phyloP scores from a whole-genome alignment of 2,329 filamentous ascomycete genomes.

The Alternaria triticimaculans region DNA sequence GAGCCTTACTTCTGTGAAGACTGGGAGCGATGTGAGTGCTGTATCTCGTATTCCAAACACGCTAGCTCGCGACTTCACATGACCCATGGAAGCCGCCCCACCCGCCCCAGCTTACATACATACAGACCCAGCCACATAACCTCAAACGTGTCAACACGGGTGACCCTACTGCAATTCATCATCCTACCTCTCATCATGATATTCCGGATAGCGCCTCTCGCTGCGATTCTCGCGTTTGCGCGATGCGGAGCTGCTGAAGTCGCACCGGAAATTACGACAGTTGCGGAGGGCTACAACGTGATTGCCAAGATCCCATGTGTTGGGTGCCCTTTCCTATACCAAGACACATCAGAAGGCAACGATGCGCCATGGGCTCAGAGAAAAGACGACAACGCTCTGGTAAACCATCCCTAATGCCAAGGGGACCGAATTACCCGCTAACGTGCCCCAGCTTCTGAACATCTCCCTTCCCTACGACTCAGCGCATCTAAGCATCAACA shows the following conservation, averaged over 20 bases:
- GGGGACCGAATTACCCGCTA: not conserved
- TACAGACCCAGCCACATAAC: not conserved
- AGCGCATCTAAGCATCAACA: slow-evolving; percentile 35
- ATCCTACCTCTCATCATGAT: slow-evolving; percentile 20
- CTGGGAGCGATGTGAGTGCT: not conserved
- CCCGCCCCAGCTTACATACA: slow-evolving; percentile 12
- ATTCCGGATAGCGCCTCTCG: slow-evolving; percentile 12
- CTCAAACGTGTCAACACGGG: slow-evolving; percentile 19
- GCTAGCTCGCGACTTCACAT: slow-evolving; percentile 18
- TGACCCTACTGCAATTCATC: not conserved
- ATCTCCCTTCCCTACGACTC: slow-evolving; percentile 39
- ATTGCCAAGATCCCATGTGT: slow-evolving; percentile 43
- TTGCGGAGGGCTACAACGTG: slow-evolving; percentile 40
- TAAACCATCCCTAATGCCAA: slow-evolving; percentile 1
- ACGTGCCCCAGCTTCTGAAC: slow-evolving; percentile 33
- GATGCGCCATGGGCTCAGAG: slow-evolving; percentile 34
- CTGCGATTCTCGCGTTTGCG: slow-evolving; percentile 3
- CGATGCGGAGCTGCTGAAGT: slow-evolving; percentile 16
- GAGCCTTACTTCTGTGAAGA: not conserved
- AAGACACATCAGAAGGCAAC: slow-evolving; percentile 35
- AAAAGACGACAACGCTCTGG: slow-evolving; percentile 37
- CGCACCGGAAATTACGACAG: slow-evolving; percentile 40
- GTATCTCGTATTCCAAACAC: slow-evolving; percentile 4
- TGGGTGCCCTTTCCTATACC: slow-evolving; percentile 43
- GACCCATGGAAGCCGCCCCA: slow-evolving; percentile 15